Conservation (phyloP, 805 yeast genomes). For the Wickerhamomyces sydowiorum region DNA sequence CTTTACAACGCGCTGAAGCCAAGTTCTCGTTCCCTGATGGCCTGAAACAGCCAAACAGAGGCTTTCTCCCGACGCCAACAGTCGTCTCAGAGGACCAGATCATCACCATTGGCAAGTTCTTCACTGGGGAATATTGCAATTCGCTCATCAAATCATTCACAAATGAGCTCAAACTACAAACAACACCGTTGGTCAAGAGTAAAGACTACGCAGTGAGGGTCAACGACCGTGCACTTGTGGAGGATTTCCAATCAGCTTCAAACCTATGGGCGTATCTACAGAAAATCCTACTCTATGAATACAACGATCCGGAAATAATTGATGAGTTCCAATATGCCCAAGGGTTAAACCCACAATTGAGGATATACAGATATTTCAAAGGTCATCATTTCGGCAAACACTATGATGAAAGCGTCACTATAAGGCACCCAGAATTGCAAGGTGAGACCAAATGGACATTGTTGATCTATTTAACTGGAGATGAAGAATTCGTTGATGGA, state of each 20-base stretch:
- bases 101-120: constrained; percentile 15
- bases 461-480: constrained; percentile 51
- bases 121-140: constrained; percentile 6
- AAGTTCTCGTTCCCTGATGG: not conserved
- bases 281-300: constrained; percentile 24
- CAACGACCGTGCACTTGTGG: constrained; percentile 43
- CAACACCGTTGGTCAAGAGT: constrained; percentile 43
- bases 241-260: constrained; percentile 32
- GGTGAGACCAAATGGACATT: constrained; percentile 56
- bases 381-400: constrained; percentile 60
- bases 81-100: constrained; percentile 7
- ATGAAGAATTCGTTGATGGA: constrained; percentile 51
- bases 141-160: constrained; percentile 5
- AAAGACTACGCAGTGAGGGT: constrained; percentile 51
- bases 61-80: not conserved
- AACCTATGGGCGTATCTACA: constrained; percentile 39
- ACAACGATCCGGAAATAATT: constrained; percentile 25
- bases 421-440: constrained; percentile 21
- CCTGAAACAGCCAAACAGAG: not conserved
- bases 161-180: constrained; percentile 25
- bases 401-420: constrained; percentile 50
- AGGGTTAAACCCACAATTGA: constrained; percentile 49
- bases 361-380: constrained; percentile 47
- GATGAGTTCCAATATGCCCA: constrained; percentile 31
- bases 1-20: not conserved